Base-by-base conservation (phyloP, 2,329 filamentous ascomycete species). In the Dendryphion nanum region DNA sequence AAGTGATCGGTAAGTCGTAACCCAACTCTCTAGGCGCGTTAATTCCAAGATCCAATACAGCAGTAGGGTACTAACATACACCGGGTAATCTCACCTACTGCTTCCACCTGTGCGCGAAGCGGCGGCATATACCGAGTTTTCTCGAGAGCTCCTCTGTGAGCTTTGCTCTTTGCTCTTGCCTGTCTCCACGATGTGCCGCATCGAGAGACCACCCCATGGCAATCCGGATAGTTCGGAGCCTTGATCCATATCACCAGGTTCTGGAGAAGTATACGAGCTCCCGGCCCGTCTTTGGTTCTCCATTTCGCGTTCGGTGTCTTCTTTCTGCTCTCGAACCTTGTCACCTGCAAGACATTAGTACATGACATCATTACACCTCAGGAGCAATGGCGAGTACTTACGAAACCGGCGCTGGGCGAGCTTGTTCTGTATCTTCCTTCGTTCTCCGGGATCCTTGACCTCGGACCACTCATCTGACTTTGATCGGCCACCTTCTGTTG, bases 391-490 rank as follows among this genome's bases (percentile, higher is more conserved):
- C 31, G 18, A 20, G 18, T 10, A 69, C 82, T 56, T 75, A 89
- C 85, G 76, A 51, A 87, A 89, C 53, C 87, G 87, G 49, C 85
- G 75, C 55, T 89, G 85, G 2, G 85, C 85, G 44, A 88, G 77
- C 37, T 83, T 78, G 59, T 89, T 89, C 61, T 89, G 85, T 35
- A 89, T 84, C 43, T 83, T 81, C 45, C 85, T 74, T 56, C 85
- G 75, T 67, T 87, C 82, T 43, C 81, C 81, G 0, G 83, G 82
- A 50, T 89, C 83, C 5, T 77, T 78, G 30, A 89, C 75, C 0
- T 82, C 76, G 18, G 77, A 73, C 85, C 85, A 89, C 66, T 87
- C 79, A 46, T 85, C 75, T n/a, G 50, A 42, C 19, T 47, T 50
- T 15, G 49, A 30, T 38, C 47, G 53, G 16, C 45, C 45, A 13